phyloP scores from a whole-genome alignment of 768 basidiomycete species.

The Mrakia blollopis region DNA sequence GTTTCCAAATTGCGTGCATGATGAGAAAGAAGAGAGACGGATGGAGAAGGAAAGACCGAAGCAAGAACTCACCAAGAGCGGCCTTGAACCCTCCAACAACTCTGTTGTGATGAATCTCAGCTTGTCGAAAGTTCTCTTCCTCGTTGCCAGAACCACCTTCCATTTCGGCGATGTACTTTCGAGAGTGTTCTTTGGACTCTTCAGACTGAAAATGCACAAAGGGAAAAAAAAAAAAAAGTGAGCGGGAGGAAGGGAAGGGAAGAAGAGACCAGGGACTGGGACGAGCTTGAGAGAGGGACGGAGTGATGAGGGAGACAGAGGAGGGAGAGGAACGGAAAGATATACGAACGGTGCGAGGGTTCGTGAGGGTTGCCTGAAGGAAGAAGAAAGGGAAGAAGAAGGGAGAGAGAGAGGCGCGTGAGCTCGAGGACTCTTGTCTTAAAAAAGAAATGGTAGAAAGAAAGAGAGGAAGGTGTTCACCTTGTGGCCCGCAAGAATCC shows the following conservation, averaged over 20 bases:
- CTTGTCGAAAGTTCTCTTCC: neutral
- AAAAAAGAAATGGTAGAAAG: too few relatives aligned
- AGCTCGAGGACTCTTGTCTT: too few relatives aligned
- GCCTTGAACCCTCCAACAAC: slow-evolving; percentile 3
- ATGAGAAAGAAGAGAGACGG: neutral
- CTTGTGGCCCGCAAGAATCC: slow-evolving; percentile 32
- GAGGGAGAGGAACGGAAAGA: neutral
- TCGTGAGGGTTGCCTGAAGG: too few relatives aligned
- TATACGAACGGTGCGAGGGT: too few relatives aligned
- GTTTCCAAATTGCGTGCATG: neutral
- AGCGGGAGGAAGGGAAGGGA: neutral
- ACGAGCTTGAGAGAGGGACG: too few relatives aligned
- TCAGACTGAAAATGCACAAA: neutral
- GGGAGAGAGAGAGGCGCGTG: too few relatives aligned
- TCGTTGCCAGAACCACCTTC: neutral
- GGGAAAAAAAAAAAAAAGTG: too few relatives aligned
- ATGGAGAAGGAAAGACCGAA: too few relatives aligned
- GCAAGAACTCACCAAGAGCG: neutral
- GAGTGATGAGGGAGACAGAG: slow-evolving; percentile 33
- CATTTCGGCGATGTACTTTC: slow-evolving; percentile 32
- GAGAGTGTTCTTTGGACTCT: slow-evolving; percentile 34
- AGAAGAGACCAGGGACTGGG: too few relatives aligned
- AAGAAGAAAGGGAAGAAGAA: too few relatives aligned
- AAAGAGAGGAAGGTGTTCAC: neutral
- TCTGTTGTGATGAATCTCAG: neutral